A percentile compares a stretch with the other conserved stretches of the same genome.
These are phyloP conservation scores for Ceratocystis ficicola DNA, from an alignment of 2,329 filamentous ascomycete species.

Conservation along the genomic window DNA sequence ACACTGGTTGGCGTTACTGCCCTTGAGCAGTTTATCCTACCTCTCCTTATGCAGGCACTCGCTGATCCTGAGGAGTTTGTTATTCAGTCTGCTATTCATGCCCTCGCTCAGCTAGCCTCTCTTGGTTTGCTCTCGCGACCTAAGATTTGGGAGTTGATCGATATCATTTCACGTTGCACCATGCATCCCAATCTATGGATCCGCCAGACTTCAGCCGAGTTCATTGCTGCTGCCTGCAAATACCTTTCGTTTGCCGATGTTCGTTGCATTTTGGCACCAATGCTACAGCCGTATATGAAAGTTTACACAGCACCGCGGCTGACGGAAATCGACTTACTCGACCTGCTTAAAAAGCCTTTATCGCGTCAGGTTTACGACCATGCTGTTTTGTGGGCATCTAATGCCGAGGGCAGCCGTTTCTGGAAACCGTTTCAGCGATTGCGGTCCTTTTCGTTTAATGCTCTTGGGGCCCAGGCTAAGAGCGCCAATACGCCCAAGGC, in stretches of 20 bases:
- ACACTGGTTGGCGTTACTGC: constrained; percentile 80
- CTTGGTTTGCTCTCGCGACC: constrained; percentile 75
- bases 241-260: constrained; percentile 70
- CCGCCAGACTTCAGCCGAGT: constrained; percentile 74
- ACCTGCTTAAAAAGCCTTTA: constrained; percentile 71
- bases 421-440: constrained; percentile 69
- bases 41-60: constrained; percentile 88
- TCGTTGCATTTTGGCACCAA: constrained; percentile 68
- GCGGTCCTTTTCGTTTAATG: constrained; percentile 45
- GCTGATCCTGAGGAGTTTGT: constrained; percentile 91
- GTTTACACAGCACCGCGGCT: constrained; percentile 53
- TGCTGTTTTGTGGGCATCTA: constrained; percentile 72
- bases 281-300: constrained; percentile 73
- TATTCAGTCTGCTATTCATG: constrained; percentile 78
- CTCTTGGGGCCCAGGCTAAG: constrained; percentile 42
- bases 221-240: constrained; percentile 62
- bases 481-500: constrained; percentile 42
- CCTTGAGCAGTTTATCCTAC: constrained; percentile 88
- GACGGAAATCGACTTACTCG: constrained; percentile 61
- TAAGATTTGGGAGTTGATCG: constrained; percentile 77
- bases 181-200: constrained; percentile 96
- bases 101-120: constrained; percentile 75
- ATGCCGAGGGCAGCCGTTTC: constrained; percentile 69
- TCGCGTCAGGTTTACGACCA: constrained; percentile 72
- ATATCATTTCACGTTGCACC: constrained; percentile 71